Evolutionary conservation across 1,139 yeast species (phyloP), one percentile per base, ranked within the genome.

Genomic region (Trichomonascaceae sp.): DNA sequence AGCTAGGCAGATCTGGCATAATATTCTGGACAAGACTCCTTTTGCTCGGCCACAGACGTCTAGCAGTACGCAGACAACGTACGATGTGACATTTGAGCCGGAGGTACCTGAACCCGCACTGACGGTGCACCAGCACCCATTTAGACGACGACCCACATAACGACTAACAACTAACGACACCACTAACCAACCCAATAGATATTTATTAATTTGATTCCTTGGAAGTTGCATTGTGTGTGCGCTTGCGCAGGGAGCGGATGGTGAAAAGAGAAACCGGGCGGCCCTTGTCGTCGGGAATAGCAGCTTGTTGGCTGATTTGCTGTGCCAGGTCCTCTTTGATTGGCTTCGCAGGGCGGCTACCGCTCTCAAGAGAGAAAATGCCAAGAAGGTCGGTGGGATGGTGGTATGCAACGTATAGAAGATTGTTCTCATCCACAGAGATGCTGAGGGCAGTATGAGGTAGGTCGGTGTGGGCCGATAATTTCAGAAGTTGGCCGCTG

Each of bases 221-320:
- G n/a, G n/a, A n/a, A n/a, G n/a, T n/a, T n/a, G n/a, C n/a, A n/a
- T n/a, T n/a, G n/a, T n/a, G n/a, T n/a, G n/a, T n/a, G n/a, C n/a
- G n/a, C 59, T 84, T 84, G 51, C 93, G 75, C 46, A 84, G 64
- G 29, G 74, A 67, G 39, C 70, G 67, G 26, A 74, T 65, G 34
- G 67, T 66, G 54, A 77, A 79, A 46, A 82, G 65, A 13, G 89
- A 81, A 43, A 72, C 73, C 35, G 72, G 56, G 13, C 74, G 76
- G 37, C 54, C 67, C 43, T 40, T 27, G 8, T 31, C 59, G 2
- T 48, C 33, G 3, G 47, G 48, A 16, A 54, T 46, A 6, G 51
- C 51, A n/a, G 53, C 40, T 5, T 17, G 27, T 3, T 29, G 26
- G 15, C 26, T 30, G 20, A 35, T 37, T 45, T 40, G 59, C 1